These are phyloP conservation scores for Raffaelea albimanens DNA, from an alignment of 2,329 filamentous ascomycete genomes.

Conservation along the genomic window DNA sequence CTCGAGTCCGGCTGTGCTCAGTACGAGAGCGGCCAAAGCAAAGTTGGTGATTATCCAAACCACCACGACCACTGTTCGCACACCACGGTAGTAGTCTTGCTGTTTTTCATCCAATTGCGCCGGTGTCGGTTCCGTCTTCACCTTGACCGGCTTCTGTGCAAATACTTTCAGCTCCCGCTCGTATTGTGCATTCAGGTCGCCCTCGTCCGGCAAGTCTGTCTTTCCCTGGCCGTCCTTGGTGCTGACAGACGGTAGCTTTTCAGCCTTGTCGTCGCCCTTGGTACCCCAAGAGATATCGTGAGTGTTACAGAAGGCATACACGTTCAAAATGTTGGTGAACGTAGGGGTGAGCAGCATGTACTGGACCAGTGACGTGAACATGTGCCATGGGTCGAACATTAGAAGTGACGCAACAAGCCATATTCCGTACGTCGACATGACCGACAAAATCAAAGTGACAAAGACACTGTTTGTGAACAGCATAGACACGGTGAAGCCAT, in stretches of 20 bases:
- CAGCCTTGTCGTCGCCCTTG: constrained; percentile 93
- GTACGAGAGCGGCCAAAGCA: constrained; percentile 73
- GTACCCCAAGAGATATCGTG: constrained; percentile 87
- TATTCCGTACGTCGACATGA: constrained; percentile 85
- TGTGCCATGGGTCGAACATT: constrained; percentile 98
- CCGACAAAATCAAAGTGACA: constrained; percentile 85
- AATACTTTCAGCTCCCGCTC: constrained; percentile 74
- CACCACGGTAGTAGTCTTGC: constrained; percentile 97
- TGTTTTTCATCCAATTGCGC: constrained; percentile 65
- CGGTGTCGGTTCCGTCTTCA: constrained; percentile 51
- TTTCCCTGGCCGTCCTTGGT: constrained; percentile 85
- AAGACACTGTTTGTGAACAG: constrained; percentile 85
- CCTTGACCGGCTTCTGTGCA: constrained; percentile 61
- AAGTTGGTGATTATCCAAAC: constrained; percentile 98
- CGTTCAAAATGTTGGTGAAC: constrained; percentile 97
- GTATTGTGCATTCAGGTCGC: constrained; percentile 91
- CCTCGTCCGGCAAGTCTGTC: constrained; percentile 90
- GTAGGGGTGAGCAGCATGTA: constrained; percentile 92
- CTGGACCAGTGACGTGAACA: constrained; percentile 92
- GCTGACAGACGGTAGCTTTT: constrained; percentile 79
- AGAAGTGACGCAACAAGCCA: constrained; percentile 87
- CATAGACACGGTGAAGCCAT: constrained; percentile 58
- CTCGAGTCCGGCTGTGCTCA: constrained; percentile 77
- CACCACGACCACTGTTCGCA: constrained; percentile 82
- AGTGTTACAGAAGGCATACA: constrained; percentile 97